Evolutionary conservation across 2,329 filamentous ascomycete species (phyloP).

Genomic region (Exutisphaerella laricina): DNA sequence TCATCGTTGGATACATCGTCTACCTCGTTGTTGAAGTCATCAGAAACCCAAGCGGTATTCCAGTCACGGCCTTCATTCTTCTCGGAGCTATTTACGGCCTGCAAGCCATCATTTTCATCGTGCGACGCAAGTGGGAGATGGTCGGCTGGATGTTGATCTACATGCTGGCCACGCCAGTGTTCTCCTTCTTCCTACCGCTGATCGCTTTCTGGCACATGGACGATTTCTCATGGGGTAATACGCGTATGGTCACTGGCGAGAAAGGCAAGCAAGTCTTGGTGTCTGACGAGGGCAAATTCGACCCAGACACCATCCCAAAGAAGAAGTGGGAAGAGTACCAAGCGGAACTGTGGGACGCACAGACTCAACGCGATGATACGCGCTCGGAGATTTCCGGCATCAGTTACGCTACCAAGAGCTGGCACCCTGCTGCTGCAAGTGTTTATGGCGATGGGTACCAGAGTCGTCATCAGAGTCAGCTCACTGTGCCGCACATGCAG

Average conservation of each 20-base stretch:
- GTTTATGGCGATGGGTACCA: constrained; percentile 56
- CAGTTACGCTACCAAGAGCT: constrained; percentile 85
- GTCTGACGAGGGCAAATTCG: constrained; percentile 96
- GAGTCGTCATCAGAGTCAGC: constrained; percentile 52
- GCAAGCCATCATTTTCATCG: constrained; percentile 93
- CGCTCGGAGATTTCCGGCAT: constrained; percentile 87
- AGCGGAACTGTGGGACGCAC: constrained; percentile 92
- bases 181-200: constrained; percentile 80
- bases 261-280: constrained; percentile 87
- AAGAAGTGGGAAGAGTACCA: constrained; percentile 99
- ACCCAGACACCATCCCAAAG: constrained; percentile 83
- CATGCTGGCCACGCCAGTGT: constrained; percentile 82
- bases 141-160: constrained; percentile 99
- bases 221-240: constrained; percentile 99
- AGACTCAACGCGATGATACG: constrained; percentile 73
- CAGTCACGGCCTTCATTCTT: constrained; percentile 81
- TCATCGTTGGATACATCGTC: constrained; percentile 80
- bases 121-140: constrained; percentile 98
- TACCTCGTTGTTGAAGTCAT: constrained; percentile 78
- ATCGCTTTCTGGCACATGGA: constrained; percentile 99
- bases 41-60: constrained; percentile 59
- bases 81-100: constrained; percentile 95
- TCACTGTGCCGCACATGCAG: constrained; percentile 46
- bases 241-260: constrained; percentile 92
- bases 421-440: constrained; percentile 48